Conservation (phyloP, 371 early-diverging fungal genomes). For the Thermomucor indicae-seudaticae region DNA sequence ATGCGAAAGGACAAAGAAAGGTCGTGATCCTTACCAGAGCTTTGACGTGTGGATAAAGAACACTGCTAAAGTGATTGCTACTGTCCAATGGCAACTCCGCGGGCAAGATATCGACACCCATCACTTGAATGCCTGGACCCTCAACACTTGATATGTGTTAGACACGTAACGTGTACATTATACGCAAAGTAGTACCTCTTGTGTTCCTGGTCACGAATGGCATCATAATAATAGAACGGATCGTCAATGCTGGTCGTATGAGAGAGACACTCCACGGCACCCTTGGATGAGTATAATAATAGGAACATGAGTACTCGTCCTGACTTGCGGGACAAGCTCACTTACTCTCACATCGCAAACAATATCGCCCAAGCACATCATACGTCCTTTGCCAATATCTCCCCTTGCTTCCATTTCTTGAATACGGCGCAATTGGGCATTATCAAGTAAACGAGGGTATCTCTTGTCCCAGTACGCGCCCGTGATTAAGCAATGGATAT, state of each 20-base stretch:
- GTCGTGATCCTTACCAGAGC: conserved; percentile 60
- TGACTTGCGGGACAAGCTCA: not conserved
- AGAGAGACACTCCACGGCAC: conserved; percentile 91
- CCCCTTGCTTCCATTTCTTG: conserved; percentile 51
- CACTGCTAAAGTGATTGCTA: conserved; percentile 85
- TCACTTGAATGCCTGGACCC: conserved; percentile 84
- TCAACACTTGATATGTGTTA: conserved; percentile 49
- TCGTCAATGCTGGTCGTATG: conserved; percentile 85
- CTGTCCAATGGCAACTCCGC: conserved; percentile 94
- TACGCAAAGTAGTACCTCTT: conserved; percentile 47
- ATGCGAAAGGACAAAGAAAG: too few species aligned
- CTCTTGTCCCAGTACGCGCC: conserved; percentile 92
- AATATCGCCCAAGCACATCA: conserved; percentile 90
- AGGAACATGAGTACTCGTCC: not conserved
- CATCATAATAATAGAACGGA: conserved; percentile 92
- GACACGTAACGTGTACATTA: not conserved
- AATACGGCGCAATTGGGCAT: conserved; percentile 67
- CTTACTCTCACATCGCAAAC: conserved; percentile 90
- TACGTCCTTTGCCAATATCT: conserved; percentile 51
- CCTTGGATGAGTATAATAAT: conserved; percentile 35
- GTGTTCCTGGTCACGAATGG: conserved; percentile 67
- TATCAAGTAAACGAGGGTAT: conserved; percentile 89
- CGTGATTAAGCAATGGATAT: conserved; percentile 84
- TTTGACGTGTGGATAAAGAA: conserved; percentile 77
- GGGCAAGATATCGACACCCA: conserved; percentile 96